Evolutionary conservation across 192 early-diverging fungal species (phyloP).

Genomic region (Entomortierella chlamydospora): DNA sequence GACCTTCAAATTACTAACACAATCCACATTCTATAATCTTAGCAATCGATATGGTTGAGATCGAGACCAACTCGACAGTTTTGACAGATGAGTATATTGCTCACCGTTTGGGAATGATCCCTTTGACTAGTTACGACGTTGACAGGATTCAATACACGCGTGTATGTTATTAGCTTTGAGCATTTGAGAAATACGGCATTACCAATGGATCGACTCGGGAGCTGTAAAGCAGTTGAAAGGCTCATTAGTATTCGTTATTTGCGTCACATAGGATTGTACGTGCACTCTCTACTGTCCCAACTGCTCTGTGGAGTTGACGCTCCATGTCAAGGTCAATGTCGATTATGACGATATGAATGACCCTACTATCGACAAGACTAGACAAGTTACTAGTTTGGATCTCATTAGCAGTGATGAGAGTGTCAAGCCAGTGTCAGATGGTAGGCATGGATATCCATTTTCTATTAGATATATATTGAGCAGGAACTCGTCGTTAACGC

Average conservation of each 20-base stretch:
- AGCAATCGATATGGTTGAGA: constrained; percentile 98
- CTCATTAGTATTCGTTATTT: neutral
- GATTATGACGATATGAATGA: constrained; percentile 57
- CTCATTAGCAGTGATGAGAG: constrained; percentile 80
- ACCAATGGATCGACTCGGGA: neutral
- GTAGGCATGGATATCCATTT: constrained; percentile 20
- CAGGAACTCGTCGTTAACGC: neutral
- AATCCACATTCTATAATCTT: neutral
- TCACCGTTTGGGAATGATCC: constrained; percentile 95
- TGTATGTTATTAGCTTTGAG: constrained; percentile 37
- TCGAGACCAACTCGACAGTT: constrained; percentile 92
- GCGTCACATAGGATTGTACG: constrained; percentile 69
- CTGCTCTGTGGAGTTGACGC: constrained; percentile 90
- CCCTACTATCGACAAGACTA: constrained; percentile 68
- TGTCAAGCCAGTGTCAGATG: constrained; percentile 74
- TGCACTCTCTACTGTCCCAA: constrained; percentile 86
- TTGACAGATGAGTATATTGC: constrained; percentile 96
- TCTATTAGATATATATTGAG: too few relatives aligned
- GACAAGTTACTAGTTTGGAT: constrained; percentile 85
- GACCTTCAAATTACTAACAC: neutral
- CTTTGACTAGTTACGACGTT: constrained; percentile 83
- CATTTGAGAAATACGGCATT: neutral
- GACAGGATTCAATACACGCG: constrained; percentile 85
- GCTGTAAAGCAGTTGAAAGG: neutral
- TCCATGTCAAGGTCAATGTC: constrained; percentile 86